These are phyloP conservation scores for Tolypocladium album DNA, from an alignment of 2,329 filamentous ascomycete genomes.

Conservation along the genomic window DNA sequence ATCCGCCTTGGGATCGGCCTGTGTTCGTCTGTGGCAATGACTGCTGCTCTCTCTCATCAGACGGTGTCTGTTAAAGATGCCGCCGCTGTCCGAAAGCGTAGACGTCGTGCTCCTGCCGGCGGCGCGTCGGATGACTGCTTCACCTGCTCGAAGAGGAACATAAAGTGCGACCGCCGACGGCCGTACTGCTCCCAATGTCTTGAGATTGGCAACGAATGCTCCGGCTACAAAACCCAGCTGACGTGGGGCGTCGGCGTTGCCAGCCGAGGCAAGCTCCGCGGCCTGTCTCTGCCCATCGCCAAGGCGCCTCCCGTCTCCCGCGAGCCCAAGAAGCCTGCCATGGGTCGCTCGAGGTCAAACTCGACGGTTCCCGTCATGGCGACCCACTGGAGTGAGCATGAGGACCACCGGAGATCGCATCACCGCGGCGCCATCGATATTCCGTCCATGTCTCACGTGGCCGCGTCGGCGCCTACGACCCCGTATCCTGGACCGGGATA, in stretches of 20 bases:
- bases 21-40: constrained; percentile 26
- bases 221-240: constrained; percentile 90
- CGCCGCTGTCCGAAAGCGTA: constrained; percentile 54
- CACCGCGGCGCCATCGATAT: constrained; percentile 24
- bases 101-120: constrained; percentile 77
- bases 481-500: constrained; percentile 24
- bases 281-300: constrained; percentile 64
- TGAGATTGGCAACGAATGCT: constrained; percentile 83
- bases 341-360: constrained; percentile 32
- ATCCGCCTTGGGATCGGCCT: neutral
- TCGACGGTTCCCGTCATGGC: constrained; percentile 26
- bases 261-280: constrained; percentile 87
- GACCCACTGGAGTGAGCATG: constrained; percentile 18
- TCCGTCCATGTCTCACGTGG: constrained; percentile 16
- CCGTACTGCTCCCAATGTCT: constrained; percentile 95
- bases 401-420: constrained; percentile 18
- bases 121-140: constrained; percentile 95
- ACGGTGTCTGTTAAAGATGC: constrained; percentile 36
- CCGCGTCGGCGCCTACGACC: constrained; percentile 33
- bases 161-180: constrained; percentile 81
- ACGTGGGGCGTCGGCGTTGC: constrained; percentile 96
- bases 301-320: constrained; percentile 45
- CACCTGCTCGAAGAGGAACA: constrained; percentile 72
- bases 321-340: constrained; percentile 35
- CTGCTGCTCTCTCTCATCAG: constrained; percentile 34